Evolutionary conservation across 1,139 yeast species (phyloP), one percentile per base, ranked within the genome.

Genomic region (Taphrina sp.): DNA sequence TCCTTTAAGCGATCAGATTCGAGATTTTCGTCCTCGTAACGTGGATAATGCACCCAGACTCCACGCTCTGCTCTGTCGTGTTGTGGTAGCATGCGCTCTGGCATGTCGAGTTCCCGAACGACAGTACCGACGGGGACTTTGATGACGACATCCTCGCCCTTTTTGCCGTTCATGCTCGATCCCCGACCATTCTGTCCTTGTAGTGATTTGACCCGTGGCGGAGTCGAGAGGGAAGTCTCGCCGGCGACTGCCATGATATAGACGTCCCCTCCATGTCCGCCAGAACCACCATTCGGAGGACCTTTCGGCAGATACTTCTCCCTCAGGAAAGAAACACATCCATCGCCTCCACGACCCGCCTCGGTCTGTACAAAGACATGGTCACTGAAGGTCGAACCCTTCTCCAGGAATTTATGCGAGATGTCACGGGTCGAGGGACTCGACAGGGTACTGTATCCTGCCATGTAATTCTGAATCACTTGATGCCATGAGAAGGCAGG

Each of bases 231-330:
- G 0, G 92, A 82, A 33, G 66, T 63, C 35, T 82, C 78, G 14
- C 85, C 86, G 42, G 79, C 81, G 1, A 83, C 82, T 1, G 95
- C 95, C 66, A 82, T 86, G 3, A 92, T 78, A 66, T 83, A 90
- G 2, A 92, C 78, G 56, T 85, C 77, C 1, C 98, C 98, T 10
- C 98, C 98, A 60, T 76, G 74, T 3, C 98, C 98, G 22, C 98
- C 98, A 69, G 92, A 97, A 14, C 98, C 98, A 22, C 98, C 98
- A 69, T 90, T 95, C 0, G 98, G 95, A 0, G 98, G 97, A 0
- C 98, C 98, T 17, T 77, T 76, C 0, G 95, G 77, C 41, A 87
- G 73, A 52, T 89, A 86, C 1, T 95, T 87, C 64, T 88, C 97
- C 60, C 95, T 73, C 61, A 84, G 78, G 68, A 92, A 92, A 0